Percentiles rank a stretch among this genome's conserved stretches.
phyloP scores from a whole-genome alignment of 2,329 filamentous ascomycete genomes.

The Malbranchea cinnamomea region DNA sequence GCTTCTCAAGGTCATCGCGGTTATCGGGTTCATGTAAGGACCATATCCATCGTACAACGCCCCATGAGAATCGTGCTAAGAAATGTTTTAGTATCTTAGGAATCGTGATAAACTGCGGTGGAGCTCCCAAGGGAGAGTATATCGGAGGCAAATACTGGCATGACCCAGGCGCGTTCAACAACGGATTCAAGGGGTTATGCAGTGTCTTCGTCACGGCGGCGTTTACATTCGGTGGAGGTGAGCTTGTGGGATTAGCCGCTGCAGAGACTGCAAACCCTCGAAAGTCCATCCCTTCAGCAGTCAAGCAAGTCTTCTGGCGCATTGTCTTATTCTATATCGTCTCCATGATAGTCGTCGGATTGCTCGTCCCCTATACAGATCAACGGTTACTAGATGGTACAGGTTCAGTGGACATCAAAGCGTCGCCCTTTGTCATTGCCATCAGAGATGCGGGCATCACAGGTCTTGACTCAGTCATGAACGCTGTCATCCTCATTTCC shows the following conservation, averaged over 20 bases:
- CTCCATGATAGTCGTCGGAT: constrained; percentile 62
- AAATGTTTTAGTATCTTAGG: constrained; percentile 54
- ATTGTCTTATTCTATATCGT: constrained; percentile 84
- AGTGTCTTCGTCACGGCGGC: constrained; percentile 49
- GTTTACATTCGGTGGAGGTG: constrained; percentile 48
- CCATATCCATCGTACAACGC: constrained; percentile 2
- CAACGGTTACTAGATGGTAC: constrained; percentile 18
- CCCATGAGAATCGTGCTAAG: constrained; percentile 10
- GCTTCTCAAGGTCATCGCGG: constrained; percentile 69
- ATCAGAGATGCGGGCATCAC: constrained; percentile 72
- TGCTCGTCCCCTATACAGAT: constrained; percentile 45
- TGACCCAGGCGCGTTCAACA: constrained; percentile 59
- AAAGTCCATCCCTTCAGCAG: constrained; percentile 66
- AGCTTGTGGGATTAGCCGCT: constrained; percentile 45
- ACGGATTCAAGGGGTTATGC: constrained; percentile 51
- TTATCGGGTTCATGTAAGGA: constrained; percentile 73
- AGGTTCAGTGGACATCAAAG: constrained; percentile 20
- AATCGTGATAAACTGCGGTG: constrained; percentile 72
- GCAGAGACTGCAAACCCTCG: constrained; percentile 43
- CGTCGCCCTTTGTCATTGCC: constrained; percentile 83
- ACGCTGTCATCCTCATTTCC: constrained; percentile 82
- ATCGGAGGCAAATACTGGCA: constrained; percentile 68
- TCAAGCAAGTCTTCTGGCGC: constrained; percentile 93
- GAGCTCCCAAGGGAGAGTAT: constrained; percentile 57
- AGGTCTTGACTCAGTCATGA: constrained; percentile 77